phyloP scores from a whole-genome alignment of 352 stramenopile genomes.

The Phytophthora niederhauseri region DNA sequence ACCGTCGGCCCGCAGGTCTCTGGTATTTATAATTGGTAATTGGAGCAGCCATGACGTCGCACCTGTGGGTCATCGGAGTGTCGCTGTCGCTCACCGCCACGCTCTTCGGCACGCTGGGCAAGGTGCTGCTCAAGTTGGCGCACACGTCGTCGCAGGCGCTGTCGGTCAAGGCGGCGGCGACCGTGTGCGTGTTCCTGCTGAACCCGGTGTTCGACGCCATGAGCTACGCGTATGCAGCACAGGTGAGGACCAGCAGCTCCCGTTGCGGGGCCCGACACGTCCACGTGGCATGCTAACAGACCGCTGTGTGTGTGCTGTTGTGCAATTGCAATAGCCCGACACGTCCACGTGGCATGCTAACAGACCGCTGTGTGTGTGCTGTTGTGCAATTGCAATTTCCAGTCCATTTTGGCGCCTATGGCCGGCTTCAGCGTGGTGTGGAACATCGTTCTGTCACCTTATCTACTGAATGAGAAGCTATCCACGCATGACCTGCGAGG shows the following conservation, averaged over 20 bases:
- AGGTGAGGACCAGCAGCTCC: constrained; percentile 42
- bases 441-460: constrained; percentile 88
- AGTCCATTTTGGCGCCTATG: constrained; percentile 89
- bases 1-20: constrained; percentile 11
- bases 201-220: constrained; percentile 89
- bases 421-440: constrained; percentile 88
- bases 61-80: constrained; percentile 79
- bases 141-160: constrained; percentile 67
- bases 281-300: constrained; percentile 30
- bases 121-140: constrained; percentile 88
- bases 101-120: constrained; percentile 86
- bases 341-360: constrained; percentile 27
- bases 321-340: too few relatives aligned
- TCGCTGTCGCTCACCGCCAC: constrained; percentile 81
- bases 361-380: constrained; percentile 15
- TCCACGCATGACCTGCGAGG: constrained; percentile 76
- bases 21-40: constrained; percentile 28
- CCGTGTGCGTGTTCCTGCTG: constrained; percentile 80
- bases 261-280: not conserved
- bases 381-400: constrained; percentile 24
- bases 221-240: constrained; percentile 85
- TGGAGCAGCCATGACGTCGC: constrained; percentile 36
- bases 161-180: constrained; percentile 70
- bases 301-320: constrained; percentile 6
- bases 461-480: constrained; percentile 80